Conservation (phyloP, 73 alveolate genomes). For the Paramecium sonneborni region DNA sequence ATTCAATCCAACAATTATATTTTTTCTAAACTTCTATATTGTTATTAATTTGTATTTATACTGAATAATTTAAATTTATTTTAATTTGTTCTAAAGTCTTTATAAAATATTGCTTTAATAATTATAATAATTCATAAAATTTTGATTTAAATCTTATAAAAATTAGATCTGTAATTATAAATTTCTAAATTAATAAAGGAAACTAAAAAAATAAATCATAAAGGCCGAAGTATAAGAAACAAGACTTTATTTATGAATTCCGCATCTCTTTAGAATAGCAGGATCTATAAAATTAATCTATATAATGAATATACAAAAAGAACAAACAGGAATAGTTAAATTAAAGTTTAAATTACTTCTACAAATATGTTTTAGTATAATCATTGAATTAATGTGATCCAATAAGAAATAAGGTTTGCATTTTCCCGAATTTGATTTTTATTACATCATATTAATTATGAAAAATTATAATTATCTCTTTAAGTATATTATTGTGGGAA, state of each 20-base stretch:
- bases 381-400: background rate
- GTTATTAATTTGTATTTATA: no score
- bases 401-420: background rate
- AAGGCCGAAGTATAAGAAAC: background rate
- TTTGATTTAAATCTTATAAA: no score
- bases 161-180: background rate
- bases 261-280: background rate
- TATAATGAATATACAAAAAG: background rate
- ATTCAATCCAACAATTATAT: no score
- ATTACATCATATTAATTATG: background rate
- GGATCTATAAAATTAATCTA: background rate
- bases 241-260: background rate
- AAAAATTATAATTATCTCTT: constrained; percentile 21
- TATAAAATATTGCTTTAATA: no score
- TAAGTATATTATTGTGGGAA: constrained; percentile 30
- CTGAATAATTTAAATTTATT: no score
- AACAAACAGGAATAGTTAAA: background rate
- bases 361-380: background rate
- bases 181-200: background rate
- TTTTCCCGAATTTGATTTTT: background rate
- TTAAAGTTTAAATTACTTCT: background rate
- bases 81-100: no score
- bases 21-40: no score
- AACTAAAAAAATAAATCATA: background rate
- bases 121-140: no score